phyloP scores from a whole-genome alignment of 176 grass and related monocot genomes.

The Pontederia paniculata region DNA sequence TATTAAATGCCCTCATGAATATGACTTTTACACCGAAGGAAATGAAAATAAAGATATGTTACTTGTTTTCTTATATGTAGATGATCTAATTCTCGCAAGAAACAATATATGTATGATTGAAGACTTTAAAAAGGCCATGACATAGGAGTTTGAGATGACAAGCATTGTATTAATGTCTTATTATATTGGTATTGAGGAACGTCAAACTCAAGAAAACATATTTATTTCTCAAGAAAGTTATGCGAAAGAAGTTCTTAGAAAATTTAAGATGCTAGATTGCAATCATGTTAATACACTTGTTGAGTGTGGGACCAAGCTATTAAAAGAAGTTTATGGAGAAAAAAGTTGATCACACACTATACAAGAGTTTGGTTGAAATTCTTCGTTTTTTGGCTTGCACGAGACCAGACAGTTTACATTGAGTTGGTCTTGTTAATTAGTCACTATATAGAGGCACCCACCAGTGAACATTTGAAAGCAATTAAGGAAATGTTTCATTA shows the following conservation, averaged over 20 bases:
- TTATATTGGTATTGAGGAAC: background rate
- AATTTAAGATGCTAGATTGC: background rate
- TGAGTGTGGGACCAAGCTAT: background rate
- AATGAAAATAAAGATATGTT: background rate
- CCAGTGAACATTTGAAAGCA: background rate
- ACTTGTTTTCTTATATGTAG: no score
- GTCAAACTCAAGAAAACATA: background rate
- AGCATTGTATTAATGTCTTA: background rate
- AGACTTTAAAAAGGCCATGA: no score
- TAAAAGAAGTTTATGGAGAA: no score
- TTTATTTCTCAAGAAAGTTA: no score
- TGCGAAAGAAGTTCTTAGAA: no score
- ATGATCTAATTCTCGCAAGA: background rate
- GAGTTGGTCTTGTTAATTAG: background rate
- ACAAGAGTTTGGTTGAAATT: no score
- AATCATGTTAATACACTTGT: background rate
- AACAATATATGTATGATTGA: background rate
- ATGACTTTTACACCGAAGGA: background rate
- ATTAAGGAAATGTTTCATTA: background rate
- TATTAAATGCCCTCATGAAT: conserved; percentile 1
- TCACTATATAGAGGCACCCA: background rate
- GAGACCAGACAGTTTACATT: background rate
- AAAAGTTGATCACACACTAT: no score
- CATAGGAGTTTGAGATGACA: background rate
- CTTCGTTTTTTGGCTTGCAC: no score